These are phyloP conservation scores for Geotrichum aggregatum DNA, from an alignment of 1,139 yeast species.

Conservation along the genomic window DNA sequence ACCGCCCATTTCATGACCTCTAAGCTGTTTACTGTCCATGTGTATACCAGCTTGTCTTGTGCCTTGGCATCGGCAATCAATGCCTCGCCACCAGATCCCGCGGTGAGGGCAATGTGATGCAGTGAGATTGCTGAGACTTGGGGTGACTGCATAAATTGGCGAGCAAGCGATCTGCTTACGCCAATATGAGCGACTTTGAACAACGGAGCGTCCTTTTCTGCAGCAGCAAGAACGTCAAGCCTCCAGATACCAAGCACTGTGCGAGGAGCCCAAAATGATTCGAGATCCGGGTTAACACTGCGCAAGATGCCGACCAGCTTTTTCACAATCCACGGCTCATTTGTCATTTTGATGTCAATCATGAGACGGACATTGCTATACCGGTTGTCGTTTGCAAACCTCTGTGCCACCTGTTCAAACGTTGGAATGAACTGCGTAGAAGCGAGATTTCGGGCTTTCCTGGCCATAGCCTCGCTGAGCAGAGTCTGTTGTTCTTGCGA, in stretches of 20 bases:
- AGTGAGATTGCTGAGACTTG: conserved; percentile 38
- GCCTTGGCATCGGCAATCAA: conserved; percentile 39
- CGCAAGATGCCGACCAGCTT: conserved; percentile 51
- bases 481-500: background rate
- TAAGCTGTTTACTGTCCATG: conserved; percentile 75
- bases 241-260: conserved; percentile 83
- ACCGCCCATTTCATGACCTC: conserved; percentile 45
- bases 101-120: conserved; percentile 42
- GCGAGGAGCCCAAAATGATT: conserved; percentile 59
- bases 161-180: conserved; percentile 41
- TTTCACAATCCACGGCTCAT: conserved; percentile 56
- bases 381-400: conserved; percentile 49
- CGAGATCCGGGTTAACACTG: conserved; percentile 47
- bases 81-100: conserved; percentile 39
- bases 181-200: conserved; percentile 54
- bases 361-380: conserved; percentile 48
- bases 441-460: conserved; percentile 13
- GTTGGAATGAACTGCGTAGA: conserved; percentile 53
- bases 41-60: conserved; percentile 53
- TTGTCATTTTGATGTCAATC: conserved; percentile 77
- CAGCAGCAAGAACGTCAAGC: conserved; percentile 57
- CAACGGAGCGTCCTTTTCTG: conserved; percentile 42
- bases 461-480: conserved; percentile 10
- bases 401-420: conserved; percentile 53
- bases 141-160: conserved; percentile 34